Percentiles rank a stretch among this genome's conserved stretches.
These are phyloP conservation scores for Plasmodium blacklocki DNA, from an alignment of 169 alveolate species.

Conservation along the genomic window DNA sequence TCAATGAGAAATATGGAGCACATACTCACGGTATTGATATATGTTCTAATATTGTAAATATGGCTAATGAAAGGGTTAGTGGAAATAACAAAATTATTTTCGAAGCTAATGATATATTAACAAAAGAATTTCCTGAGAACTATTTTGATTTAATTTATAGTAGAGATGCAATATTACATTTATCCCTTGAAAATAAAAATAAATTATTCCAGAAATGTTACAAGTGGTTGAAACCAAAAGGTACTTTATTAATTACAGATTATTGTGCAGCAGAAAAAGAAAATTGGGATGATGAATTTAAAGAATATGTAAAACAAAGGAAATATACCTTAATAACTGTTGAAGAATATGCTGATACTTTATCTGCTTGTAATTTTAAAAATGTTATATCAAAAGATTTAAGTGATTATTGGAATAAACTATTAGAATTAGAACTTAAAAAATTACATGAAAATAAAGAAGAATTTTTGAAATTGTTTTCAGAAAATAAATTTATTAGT, in stretches of 20 bases:
- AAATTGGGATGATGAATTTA: conserved; percentile 56
- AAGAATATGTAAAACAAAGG: conserved; percentile 31
- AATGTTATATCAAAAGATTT: conserved; percentile 33
- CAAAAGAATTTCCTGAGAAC: conserved; percentile 25
- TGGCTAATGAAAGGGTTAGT: conserved; percentile 24
- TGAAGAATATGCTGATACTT: conserved; percentile 18
- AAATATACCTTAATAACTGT: conserved; percentile 22
- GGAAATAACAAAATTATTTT: conserved; percentile 28
- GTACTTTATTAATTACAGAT: conserved; percentile 30
- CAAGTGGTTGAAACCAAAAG: conserved; percentile 45
- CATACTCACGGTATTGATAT: conserved; percentile 38
- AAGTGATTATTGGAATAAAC: conserved; percentile 36
- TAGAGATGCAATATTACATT: conserved; percentile 58
- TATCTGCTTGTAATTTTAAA: conserved; percentile 24
- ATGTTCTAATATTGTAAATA: conserved; percentile 14
- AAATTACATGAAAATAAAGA: conserved; percentile 38
- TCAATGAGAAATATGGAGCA: conserved; percentile 29
- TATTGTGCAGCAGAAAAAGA: conserved; percentile 39
- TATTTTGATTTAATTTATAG: conserved; percentile 44
- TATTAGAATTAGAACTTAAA: conserved; percentile 17
- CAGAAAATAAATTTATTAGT: conserved; percentile 6
- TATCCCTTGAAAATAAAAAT: conserved; percentile 13
- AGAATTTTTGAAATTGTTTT: conserved; percentile 11
- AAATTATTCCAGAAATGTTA: conserved; percentile 47
- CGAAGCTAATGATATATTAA: conserved; percentile 35